These are phyloP conservation scores for Megacollybia marginata DNA, from an alignment of 768 basidiomycete genomes.

Conservation along the genomic window DNA sequence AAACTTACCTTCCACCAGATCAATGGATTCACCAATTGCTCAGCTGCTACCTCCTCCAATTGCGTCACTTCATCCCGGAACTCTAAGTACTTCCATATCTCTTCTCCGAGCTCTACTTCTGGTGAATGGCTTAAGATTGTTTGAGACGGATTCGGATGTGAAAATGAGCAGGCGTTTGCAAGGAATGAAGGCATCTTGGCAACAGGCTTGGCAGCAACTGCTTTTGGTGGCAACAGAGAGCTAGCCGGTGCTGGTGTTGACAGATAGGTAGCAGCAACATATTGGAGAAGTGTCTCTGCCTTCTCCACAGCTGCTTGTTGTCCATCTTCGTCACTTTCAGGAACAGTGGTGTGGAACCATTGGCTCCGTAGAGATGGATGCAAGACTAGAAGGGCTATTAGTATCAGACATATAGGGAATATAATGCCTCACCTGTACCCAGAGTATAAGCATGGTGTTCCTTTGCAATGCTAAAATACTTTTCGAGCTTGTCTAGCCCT, in stretches of 20 bases:
- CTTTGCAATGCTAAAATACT: constrained; percentile 16
- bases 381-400: not conserved
- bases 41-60: constrained; percentile 12
- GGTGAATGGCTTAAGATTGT: not conserved
- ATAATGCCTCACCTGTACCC: not conserved
- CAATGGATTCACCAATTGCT: too few relatives aligned
- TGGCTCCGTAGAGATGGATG: not conserved
- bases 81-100: not conserved
- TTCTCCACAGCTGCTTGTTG: not conserved
- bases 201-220: not conserved
- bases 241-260: not conserved
- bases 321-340: not conserved
- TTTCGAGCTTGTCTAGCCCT: constrained; percentile 19
- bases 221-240: not conserved
- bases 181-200: not conserved
- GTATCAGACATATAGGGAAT: not conserved
- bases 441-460: constrained; percentile 14
- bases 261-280: not conserved
- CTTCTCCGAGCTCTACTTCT: not conserved
- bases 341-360: not conserved
- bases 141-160: too few relatives aligned
- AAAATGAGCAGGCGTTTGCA: not conserved
- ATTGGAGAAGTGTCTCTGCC: not conserved
- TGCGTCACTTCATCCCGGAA: not conserved
- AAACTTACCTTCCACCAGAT: not conserved